A percentile compares a stretch with the other conserved stretches of the same genome.
phyloP scores from a whole-genome alignment of 106 monocot genomes.

The Dendrobium chrysotoxum region DNA sequence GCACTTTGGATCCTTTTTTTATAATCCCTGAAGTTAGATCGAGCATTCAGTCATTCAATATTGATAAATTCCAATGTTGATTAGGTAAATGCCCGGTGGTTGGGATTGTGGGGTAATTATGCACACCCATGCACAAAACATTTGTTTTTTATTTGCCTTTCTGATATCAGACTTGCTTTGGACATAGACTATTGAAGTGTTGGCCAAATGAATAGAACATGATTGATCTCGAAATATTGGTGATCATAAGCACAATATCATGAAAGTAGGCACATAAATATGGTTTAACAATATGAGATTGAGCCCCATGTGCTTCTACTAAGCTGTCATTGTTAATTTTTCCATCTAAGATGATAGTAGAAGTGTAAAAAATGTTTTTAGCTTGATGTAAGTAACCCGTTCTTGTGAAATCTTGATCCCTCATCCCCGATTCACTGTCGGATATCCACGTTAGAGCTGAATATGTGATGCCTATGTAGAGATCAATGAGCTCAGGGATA shows the following conservation, averaged over 20 bases:
- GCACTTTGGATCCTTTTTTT: neutral
- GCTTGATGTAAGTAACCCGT: no score
- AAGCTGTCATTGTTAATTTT: no score
- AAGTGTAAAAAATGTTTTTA: neutral
- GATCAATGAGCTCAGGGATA: no score
- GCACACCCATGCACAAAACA: neutral
- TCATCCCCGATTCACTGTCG: no score
- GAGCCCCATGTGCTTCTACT: no score
- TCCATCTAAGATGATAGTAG: neutral
- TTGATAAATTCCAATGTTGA: neutral
- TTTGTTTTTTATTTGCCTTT: neutral
- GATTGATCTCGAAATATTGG: neutral
- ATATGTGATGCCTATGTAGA: no score
- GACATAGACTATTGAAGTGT: neutral
- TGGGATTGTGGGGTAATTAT: neutral
- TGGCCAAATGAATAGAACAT: neutral
- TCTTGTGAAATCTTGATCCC: no score
- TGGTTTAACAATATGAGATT: no score
- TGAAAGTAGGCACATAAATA: no score
- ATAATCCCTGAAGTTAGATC: neutral
- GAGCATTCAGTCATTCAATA: neutral
- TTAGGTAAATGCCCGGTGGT: neutral
- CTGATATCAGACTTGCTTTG: neutral
- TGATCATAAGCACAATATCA: neutral
- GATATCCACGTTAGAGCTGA: no score